A percentile compares a stretch with the other conserved stretches of the same genome.
phyloP scores from a whole-genome alignment of 192 early-diverging fungal species.

The Rhizoclosmatium sp. region DNA sequence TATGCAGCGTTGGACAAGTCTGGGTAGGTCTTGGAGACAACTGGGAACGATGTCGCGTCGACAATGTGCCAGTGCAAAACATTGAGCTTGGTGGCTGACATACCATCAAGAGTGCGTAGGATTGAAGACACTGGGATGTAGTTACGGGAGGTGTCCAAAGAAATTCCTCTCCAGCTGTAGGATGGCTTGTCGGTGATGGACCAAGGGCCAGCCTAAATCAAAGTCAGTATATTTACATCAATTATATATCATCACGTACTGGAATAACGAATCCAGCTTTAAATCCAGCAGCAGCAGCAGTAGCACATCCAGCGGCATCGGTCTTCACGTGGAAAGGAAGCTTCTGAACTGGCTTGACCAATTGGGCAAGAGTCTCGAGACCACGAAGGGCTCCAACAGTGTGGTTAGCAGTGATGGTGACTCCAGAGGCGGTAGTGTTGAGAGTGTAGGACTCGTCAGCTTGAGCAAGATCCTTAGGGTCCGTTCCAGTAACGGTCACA shows the following conservation, averaged over 20 bases:
- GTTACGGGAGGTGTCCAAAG: slow-evolving; percentile 49
- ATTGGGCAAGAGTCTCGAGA: slow-evolving; percentile 76
- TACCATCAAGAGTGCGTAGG: slow-evolving; percentile 38
- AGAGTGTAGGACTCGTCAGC: slow-evolving; percentile 38
- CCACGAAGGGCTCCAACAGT: slow-evolving; percentile 76
- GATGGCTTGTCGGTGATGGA: slow-evolving; percentile 21
- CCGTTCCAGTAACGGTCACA: slow-evolving; percentile 14
- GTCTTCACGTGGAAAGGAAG: slow-evolving; percentile 44
- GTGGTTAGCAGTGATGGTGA: slow-evolving; percentile 60
- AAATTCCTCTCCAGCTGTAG: slow-evolving; percentile 38
- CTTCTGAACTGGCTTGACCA: slow-evolving; percentile 46
- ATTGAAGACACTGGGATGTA: slow-evolving; percentile 43
- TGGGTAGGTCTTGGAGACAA: slow-evolving; percentile 17
- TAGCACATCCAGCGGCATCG: slow-evolving; percentile 62
- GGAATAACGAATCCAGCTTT: slow-evolving; percentile 25
- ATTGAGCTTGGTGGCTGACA: slow-evolving; percentile 36
- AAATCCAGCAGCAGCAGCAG: not conserved
- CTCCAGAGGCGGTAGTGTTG: not conserved
- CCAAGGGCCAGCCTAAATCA: slow-evolving; percentile 1
- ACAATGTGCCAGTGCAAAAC: slow-evolving; percentile 52
- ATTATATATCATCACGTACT: not conserved
- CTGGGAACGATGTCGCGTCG: slow-evolving; percentile 43
- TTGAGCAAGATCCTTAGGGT: slow-evolving; percentile 45
- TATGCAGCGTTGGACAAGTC: slow-evolving; percentile 9
- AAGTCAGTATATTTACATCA: not conserved